Conservation (phyloP, 768 basidiomycete species). For the Trametes maxima region DNA sequence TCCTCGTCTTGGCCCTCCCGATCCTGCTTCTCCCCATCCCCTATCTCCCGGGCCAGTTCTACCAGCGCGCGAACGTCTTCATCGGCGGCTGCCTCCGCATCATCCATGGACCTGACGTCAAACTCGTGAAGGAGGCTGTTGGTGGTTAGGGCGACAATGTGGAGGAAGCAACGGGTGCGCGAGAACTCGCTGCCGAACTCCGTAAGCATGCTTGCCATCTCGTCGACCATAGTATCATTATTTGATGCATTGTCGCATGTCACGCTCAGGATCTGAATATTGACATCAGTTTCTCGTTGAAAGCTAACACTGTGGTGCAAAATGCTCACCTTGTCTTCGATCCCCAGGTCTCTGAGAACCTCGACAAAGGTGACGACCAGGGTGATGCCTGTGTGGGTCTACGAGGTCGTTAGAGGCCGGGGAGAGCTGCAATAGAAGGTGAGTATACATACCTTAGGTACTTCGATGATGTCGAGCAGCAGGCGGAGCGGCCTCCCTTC, state of each 20-base stretch:
- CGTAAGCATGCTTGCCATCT: background rate
- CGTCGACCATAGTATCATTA: constrained; percentile 1
- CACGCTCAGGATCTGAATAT: constrained; percentile 12
- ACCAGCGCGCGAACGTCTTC: background rate
- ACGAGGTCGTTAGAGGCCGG: no score
- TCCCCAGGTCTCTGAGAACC: constrained; percentile 39
- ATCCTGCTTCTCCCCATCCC: background rate
- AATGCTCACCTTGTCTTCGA: constrained; percentile 38
- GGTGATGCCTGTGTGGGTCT: constrained; percentile 39
- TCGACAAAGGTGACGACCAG: constrained; percentile 38
- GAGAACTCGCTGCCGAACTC: background rate
- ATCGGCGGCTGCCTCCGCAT: background rate
- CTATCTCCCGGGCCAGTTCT: background rate
- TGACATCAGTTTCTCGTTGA: background rate
- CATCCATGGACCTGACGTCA: background rate
- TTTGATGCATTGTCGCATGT: constrained; percentile 25
- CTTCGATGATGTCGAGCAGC: constrained; percentile 42
- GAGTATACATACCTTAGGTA: constrained; percentile 23
- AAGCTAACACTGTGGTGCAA: background rate
- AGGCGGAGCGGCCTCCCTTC: constrained; percentile 32
- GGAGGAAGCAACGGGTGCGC: background rate
- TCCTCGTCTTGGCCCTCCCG: background rate
- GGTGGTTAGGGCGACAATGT: background rate
- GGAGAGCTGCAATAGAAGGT: no score
- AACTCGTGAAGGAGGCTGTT: background rate